phyloP scores from a whole-genome alignment of 192 early-diverging fungal species.

The Backusella luteola region DNA sequence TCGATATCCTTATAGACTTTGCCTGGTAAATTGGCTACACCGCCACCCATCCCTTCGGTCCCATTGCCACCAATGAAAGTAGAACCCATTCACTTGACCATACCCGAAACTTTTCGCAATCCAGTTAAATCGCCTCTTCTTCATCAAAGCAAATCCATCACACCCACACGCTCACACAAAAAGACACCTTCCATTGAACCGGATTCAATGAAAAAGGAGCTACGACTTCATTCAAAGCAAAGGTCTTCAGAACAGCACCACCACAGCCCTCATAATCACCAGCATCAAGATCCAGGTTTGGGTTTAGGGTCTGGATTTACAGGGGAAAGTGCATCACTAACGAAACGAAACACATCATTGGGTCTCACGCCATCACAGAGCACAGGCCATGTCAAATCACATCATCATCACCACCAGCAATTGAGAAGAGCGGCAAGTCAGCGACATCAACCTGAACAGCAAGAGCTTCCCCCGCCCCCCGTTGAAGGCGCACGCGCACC shows the following conservation, averaged over 20 bases:
- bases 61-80: constrained; percentile 24
- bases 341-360: constrained; percentile 2
- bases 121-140: not conserved
- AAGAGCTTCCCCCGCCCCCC: not conserved
- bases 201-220: not conserved
- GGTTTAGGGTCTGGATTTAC: constrained; percentile 13
- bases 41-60: constrained; percentile 24
- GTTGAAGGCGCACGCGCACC: not conserved
- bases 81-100: constrained; percentile 18
- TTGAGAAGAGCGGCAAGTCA: not conserved
- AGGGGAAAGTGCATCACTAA: not conserved
- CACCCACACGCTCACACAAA: not conserved
- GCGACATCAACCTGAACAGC: not conserved
- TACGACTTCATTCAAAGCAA: not conserved
- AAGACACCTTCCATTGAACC: constrained; percentile 10
- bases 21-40: constrained; percentile 31
- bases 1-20: constrained; percentile 20
- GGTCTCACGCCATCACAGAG: constrained; percentile 5
- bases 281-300: not conserved
- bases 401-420: not conserved
- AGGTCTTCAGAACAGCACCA: not conserved
- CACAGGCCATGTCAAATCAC: constrained; percentile 1
- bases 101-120: not conserved
- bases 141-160: not conserved
- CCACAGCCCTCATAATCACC: not conserved